Evolutionary conservation across 306 rosid genomes (phyloP).

Genomic region (Myrica gale): DNA sequence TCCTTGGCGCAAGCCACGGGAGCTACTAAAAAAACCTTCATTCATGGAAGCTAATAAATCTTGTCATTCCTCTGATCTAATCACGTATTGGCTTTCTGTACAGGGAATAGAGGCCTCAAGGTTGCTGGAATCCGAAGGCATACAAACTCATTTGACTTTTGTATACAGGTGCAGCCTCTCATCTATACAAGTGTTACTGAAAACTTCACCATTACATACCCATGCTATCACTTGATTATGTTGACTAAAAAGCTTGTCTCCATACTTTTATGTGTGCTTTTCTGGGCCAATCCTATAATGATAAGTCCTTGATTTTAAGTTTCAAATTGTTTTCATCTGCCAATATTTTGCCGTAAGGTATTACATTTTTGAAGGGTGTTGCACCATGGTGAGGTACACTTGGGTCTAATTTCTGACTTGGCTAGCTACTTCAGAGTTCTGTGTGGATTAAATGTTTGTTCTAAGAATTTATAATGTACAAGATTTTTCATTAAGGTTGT

Average conservation of each 20-base stretch:
- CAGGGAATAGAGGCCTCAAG: constrained; percentile 98
- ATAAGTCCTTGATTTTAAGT: neutral
- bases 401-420: neutral
- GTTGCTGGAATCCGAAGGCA: constrained; percentile 92
- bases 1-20: no score
- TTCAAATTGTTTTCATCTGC: neutral
- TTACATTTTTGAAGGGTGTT: neutral
- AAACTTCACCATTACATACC: neutral
- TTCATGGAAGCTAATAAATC: constrained; percentile 4
- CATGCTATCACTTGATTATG: neutral
- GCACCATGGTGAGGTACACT: neutral
- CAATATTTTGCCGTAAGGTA: neutral
- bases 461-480: neutral
- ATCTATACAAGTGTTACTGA: neutral
- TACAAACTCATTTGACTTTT: constrained; percentile 92
- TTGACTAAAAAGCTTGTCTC: constrained; percentile 14
- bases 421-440: neutral
- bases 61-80: constrained; percentile 11
- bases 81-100: constrained; percentile 25
- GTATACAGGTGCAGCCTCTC: constrained; percentile 64
- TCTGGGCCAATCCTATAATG: neutral
- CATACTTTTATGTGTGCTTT: neutral
- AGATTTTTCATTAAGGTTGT: neutral
- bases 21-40: no score
- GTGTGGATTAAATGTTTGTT: neutral